A percentile compares a stretch with the other conserved stretches of the same genome.
These are phyloP conservation scores for Saccharomycopsis babjevae DNA, from an alignment of 805 yeast genomes.

Conservation along the genomic window DNA sequence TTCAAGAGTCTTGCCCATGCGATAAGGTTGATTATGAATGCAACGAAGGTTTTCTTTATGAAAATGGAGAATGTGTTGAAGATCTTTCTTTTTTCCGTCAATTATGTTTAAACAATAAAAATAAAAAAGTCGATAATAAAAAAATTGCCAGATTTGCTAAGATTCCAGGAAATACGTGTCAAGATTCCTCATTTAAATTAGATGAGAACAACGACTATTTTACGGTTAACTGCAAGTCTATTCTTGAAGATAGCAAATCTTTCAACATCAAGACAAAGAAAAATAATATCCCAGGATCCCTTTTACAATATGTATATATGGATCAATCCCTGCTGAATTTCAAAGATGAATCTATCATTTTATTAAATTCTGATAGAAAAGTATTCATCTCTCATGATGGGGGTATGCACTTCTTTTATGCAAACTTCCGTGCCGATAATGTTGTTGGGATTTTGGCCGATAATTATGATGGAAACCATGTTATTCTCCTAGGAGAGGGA, in stretches of 20 bases:
- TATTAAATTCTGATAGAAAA: constrained; percentile 41
- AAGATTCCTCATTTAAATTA: constrained; percentile 19
- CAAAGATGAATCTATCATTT: constrained; percentile 55
- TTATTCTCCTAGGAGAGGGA: constrained; percentile 34
- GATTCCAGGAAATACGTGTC: constrained; percentile 38
- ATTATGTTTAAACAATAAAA: constrained; percentile 21
- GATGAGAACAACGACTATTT: constrained; percentile 24
- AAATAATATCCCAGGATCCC: constrained; percentile 40
- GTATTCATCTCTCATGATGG: constrained; percentile 65
- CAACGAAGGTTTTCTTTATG: constrained; percentile 36
- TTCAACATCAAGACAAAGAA: constrained; percentile 29
- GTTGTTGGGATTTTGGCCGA: constrained; percentile 53
- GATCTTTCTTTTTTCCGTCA: constrained; percentile 23
- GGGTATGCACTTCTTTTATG: constrained; percentile 39
- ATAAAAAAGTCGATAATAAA: constrained; percentile 15
- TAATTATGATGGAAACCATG: constrained; percentile 45
- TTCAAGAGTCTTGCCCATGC: constrained; percentile 55
- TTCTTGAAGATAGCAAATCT: constrained; percentile 19
- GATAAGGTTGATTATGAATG: constrained; percentile 63
- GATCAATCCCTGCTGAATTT: constrained; percentile 37
- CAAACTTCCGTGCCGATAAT: constrained; percentile 30
- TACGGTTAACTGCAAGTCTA: constrained; percentile 22
- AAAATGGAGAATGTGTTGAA: constrained; percentile 39
- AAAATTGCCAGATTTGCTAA: constrained; percentile 16
- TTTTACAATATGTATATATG: constrained; percentile 50